Base-by-base conservation (phyloP, 305 asterid species). In the Rubia tinctorum region DNA sequence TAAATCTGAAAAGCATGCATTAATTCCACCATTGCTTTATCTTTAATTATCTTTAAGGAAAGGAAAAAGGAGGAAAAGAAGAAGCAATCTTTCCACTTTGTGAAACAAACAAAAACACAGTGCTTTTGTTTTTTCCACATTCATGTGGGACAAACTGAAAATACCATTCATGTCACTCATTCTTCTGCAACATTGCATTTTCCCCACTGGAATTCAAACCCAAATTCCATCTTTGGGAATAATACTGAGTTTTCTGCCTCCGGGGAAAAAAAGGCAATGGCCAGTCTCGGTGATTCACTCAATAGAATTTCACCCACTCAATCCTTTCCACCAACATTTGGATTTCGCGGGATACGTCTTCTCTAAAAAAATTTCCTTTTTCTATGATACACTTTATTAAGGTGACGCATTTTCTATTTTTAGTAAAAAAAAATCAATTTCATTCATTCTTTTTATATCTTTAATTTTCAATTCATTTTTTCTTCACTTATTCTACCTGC, bases 101-200 rank as follows among this genome's bases (percentile, higher is more conserved):
- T 17, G 66, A 71, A 71, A 56, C 74, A 58, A 58, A 39, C 67
- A 39, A 44, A 56, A 22, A 37, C 67, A 55, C 17, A 10, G 8
- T n/a, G n/a, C n/a, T n/a, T n/a, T n/a, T n/a, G 37, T 55, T 23
- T 14, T 71, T 71, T 55, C 53, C 74, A 71, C 30, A 53, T 55
- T 37, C 51, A 71, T 55, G 74, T 55, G 74, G 53, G 66, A 37
- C 74, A 71, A n/a, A 63, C n/a, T n/a, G 34, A 61, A 37, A 53
- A 34, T 20, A 34, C 73, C 65, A 62, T 34, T 62, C 67, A 51
- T 20, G 53, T 13, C 7, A 49, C 17, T 18, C 59, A 17, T 53
- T 53, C 59, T 17, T 18, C 22, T 53, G 59, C 22, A 53, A 53
- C 23, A 53, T 53, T 49, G 4, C 59, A 6, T 8, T 53, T 8